These are phyloP conservation scores for Irpex sp. DNA, from an alignment of 1,284 basidiomycete genomes.

Conservation along the genomic window DNA sequence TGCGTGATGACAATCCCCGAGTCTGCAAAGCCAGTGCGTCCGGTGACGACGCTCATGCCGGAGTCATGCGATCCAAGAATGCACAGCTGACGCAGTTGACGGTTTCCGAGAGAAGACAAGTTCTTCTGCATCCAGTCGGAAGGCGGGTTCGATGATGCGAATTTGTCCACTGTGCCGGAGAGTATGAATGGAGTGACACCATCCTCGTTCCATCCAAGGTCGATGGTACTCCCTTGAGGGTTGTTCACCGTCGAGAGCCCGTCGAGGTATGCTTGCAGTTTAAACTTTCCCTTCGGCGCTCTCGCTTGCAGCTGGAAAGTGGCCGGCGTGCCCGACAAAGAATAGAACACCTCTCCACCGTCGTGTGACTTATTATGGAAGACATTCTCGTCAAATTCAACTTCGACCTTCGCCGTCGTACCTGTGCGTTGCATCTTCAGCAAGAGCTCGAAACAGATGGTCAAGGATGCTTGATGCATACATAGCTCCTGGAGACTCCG, in stretches of 20 bases:
- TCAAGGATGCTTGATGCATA: no score
- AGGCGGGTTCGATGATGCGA: background rate
- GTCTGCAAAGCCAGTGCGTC: background rate
- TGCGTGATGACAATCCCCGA: conserved; percentile 2
- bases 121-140: conserved; percentile 7
- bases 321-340: background rate
- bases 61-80: conserved; percentile 11
- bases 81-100: conserved; percentile 3
- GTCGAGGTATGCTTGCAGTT: background rate
- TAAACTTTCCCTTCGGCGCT: background rate
- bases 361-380: conserved; percentile 5
- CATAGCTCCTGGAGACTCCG: background rate
- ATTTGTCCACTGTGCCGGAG: background rate
- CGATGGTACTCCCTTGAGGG: conserved; percentile 1
- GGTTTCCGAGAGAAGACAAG: background rate
- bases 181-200: background rate
- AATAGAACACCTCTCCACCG: conserved; percentile 2
- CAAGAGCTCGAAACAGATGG: no score
- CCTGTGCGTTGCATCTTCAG: background rate
- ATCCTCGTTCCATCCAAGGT: background rate
- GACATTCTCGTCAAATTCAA: conserved; percentile 8
- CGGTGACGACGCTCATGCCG: conserved; percentile 8
- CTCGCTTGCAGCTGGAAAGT: conserved; percentile 6
- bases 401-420: conserved; percentile 1
- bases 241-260: background rate